Evolutionary conservation across 2,329 filamentous ascomycete genomes (phyloP), one percentile per base, ranked within the genome.

Genomic region (Paraphoma sp.): DNA sequence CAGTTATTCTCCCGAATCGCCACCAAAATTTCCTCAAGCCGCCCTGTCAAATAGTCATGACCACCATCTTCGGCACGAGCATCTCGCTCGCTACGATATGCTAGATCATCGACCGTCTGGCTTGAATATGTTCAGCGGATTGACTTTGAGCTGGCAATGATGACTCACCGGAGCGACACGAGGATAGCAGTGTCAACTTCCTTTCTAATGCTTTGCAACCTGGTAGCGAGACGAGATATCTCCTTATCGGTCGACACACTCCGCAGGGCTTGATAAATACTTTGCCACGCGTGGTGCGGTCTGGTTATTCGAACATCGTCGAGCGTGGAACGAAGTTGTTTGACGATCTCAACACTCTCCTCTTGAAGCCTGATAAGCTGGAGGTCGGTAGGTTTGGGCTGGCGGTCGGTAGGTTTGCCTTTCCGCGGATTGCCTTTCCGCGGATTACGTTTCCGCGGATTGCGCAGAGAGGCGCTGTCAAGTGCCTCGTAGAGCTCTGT

Each of bases 101-200:
- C 12, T 4, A 16, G 10, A 11, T 16, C 11, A 10, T 17, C 16
- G 40, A 42, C 10, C 16, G 40, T 11, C 4, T 42, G 40, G 3
- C n/a, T 16, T 42, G 40, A 16, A 8, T 9, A 16, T 7, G 3
- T 10, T 36, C 14, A 36, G 33, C 14, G 14, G 10, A 4, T 36
- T 14, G 7, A 36, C 2, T 6, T 36, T 36, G 33, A 14, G 3
- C 6, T 14, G 33, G 10, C 3, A 7, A 36, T n/a, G 40, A 42
- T 3, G 11, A 42, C n/a, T 40, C 56, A 60, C 53, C 50, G 18
- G 41, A 66, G 51, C 3, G 54, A 53, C 7, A 54, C 45, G 2
- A 65, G 56, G 6, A 67, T 31, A 10, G 44, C 31, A 14, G 51
- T 59, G 18, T 63, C 53, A 5, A 65, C 38, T 28, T 57, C 51